phyloP scores from a whole-genome alignment of 176 grass and related monocot genomes.

The Rhynchospora tenuis region DNA sequence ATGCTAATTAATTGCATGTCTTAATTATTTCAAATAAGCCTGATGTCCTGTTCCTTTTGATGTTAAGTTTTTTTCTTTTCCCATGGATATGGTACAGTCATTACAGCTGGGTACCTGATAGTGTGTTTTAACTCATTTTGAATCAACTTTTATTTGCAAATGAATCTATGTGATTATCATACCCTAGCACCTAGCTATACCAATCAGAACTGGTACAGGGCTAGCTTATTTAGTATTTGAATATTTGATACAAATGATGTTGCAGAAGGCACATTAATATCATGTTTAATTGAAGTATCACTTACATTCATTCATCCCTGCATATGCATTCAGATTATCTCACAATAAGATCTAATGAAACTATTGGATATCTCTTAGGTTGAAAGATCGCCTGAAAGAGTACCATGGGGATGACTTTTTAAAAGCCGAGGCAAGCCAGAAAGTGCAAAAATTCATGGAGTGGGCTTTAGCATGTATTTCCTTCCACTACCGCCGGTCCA shows the following conservation, averaged over 20 bases:
- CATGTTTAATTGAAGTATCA: background rate
- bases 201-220: background rate
- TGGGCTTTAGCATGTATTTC: constrained; percentile 77
- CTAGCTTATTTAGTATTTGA: background rate
- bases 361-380: constrained; percentile 24
- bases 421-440: constrained; percentile 55
- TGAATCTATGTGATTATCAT: background rate
- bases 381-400: constrained; percentile 72
- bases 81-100: background rate
- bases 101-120: background rate
- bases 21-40: background rate
- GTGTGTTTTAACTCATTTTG: background rate
- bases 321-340: background rate
- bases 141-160: background rate
- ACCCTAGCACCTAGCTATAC: background rate
- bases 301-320: background rate
- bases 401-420: constrained; percentile 63
- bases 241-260: background rate
- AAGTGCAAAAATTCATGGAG: constrained; percentile 83
- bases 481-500: constrained; percentile 41
- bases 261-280: background rate
- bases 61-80: background rate
- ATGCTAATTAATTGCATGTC: background rate
- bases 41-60: background rate
- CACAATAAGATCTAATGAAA: background rate